These are phyloP conservation scores for Gossypium davidsonii DNA, from an alignment of 441 rosid species.

Conservation along the genomic window DNA sequence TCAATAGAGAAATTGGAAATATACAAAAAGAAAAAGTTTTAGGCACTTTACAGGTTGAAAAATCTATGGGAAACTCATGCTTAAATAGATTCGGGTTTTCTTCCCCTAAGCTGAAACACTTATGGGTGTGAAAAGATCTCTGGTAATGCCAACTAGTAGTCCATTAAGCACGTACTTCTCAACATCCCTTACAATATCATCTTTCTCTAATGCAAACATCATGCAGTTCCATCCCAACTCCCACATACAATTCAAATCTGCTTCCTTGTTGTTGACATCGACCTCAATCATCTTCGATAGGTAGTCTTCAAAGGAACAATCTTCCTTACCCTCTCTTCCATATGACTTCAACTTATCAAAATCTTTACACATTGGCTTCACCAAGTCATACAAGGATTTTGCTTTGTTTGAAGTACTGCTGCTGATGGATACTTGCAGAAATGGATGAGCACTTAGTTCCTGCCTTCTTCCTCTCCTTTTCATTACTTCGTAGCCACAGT, in stretches of 20 bases:
- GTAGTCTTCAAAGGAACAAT: constrained; percentile 45
- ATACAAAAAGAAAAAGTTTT: background rate
- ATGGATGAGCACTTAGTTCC: constrained; percentile 62
- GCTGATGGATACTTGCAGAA: constrained; percentile 29
- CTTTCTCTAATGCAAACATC: constrained; percentile 45
- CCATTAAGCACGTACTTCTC: constrained; percentile 52
- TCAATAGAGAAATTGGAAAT: background rate
- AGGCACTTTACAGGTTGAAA: background rate
- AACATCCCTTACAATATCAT: constrained; percentile 58
- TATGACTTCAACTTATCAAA: constrained; percentile 46
- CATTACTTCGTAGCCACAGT: constrained; percentile 75
- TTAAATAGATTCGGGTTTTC: background rate
- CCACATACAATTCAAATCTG: constrained; percentile 78
- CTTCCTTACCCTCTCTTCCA: constrained; percentile 38
- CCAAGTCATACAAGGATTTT: constrained; percentile 52
- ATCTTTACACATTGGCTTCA: constrained; percentile 48
- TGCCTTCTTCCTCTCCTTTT: constrained; percentile 66
- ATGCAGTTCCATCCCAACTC: constrained; percentile 63
- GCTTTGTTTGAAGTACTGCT: constrained; percentile 28
- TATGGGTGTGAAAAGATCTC: constrained; percentile 32
- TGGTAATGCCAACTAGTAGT: constrained; percentile 53
- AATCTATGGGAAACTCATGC: background rate
- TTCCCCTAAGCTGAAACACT: background rate
- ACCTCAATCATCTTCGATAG: constrained; percentile 56
- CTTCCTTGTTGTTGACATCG: constrained; percentile 46